Conservation (phyloP, 306 rosid species). For the Corylus heterophylla region DNA sequence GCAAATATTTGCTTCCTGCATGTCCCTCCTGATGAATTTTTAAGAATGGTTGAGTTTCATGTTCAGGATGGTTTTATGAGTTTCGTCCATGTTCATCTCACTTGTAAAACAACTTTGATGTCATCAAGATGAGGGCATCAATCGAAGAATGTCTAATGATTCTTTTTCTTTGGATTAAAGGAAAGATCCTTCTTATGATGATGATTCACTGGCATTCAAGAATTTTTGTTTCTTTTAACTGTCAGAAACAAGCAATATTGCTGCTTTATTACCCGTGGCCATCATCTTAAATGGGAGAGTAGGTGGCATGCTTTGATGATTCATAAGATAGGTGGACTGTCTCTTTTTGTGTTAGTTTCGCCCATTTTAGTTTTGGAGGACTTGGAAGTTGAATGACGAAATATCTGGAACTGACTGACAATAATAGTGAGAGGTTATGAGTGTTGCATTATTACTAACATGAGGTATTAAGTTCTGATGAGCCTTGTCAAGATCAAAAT, state of each 20-base stretch:
- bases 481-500: neutral
- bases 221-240: neutral
- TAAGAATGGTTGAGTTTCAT: neutral
- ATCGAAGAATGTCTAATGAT: no score
- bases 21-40: no score
- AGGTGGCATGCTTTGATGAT: no score
- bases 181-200: no score
- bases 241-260: neutral
- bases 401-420: neutral
- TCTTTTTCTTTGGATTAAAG: no score
- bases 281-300: neutral
- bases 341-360: neutral
- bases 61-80: no score
- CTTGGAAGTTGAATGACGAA: neutral
- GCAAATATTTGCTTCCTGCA: no score
- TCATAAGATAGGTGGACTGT: neutral
- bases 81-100: no score
- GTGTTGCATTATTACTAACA: neutral
- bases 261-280: neutral
- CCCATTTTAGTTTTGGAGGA: neutral
- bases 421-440: neutral
- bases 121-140: no score
- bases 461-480: neutral
- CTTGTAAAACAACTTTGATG: no score
- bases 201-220: no score